Percentiles rank a stretch among this genome's conserved stretches.
These are phyloP conservation scores for Suaeda aralocaspica DNA, from an alignment of 148 eudicot species.

Conservation along the genomic window DNA sequence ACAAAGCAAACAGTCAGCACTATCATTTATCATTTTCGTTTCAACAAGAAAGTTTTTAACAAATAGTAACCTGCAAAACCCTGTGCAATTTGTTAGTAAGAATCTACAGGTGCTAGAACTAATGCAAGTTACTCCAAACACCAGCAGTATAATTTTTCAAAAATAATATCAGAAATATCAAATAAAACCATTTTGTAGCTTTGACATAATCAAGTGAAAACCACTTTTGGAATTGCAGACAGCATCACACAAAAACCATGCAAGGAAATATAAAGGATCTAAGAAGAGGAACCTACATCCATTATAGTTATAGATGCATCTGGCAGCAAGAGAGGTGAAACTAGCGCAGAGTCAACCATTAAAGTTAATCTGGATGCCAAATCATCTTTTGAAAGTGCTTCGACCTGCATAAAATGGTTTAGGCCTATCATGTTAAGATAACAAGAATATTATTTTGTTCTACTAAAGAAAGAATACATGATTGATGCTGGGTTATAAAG, in stretches of 20 bases:
- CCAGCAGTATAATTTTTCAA: background rate
- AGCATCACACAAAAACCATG: slow-evolving; percentile 7
- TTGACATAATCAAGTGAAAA: background rate
- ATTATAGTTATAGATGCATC: slow-evolving; percentile 75
- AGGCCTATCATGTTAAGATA: background rate
- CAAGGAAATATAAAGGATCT: background rate
- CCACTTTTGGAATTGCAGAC: background rate
- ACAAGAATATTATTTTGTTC: background rate
- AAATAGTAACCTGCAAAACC: background rate
- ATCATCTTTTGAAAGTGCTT: slow-evolving; percentile 74
- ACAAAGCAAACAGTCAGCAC: too few relatives aligned
- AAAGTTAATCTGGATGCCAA: slow-evolving; percentile 83
- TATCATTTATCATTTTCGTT: background rate
- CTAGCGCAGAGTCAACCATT: slow-evolving; percentile 63
- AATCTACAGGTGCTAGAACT: background rate
- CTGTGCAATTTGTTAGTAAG: background rate
- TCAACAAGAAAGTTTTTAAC: background rate
- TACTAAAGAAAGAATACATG: background rate
- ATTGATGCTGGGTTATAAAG: background rate
- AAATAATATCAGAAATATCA: background rate
- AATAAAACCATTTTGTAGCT: background rate
- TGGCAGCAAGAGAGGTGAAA: slow-evolving; percentile 68
- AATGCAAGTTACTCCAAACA: background rate
- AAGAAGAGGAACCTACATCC: slow-evolving; percentile 54
- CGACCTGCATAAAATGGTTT: slow-evolving; percentile 54